These are phyloP conservation scores for Pythium graminicola DNA, from an alignment of 352 stramenopile genomes.

Conservation along the genomic window DNA sequence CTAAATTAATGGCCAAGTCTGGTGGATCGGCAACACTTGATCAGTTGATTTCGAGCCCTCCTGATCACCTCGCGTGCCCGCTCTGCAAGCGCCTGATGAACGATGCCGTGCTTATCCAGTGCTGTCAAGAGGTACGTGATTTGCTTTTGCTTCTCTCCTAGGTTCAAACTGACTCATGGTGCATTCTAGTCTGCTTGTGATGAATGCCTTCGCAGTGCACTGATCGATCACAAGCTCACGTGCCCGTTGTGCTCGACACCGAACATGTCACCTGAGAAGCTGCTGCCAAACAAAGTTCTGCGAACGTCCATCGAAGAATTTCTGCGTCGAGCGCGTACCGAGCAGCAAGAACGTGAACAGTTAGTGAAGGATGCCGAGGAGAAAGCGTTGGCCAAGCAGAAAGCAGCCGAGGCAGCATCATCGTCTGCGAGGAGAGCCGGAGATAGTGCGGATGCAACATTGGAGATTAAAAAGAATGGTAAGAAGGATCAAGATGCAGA, in stretches of 20 bases:
- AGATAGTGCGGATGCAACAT: slow-evolving; percentile 70
- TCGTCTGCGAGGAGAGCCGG: slow-evolving; percentile 44
- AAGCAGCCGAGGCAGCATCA: slow-evolving; percentile 51
- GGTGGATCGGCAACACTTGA: slow-evolving; percentile 85
- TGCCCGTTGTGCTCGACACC: slow-evolving; percentile 69
- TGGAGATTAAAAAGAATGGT: slow-evolving; percentile 78
- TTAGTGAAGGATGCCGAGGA: slow-evolving; percentile 81
- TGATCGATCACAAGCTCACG: slow-evolving; percentile 78
- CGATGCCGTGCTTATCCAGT: slow-evolving; percentile 83
- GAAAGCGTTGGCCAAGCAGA: slow-evolving; percentile 75
- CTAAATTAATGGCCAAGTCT: slow-evolving; percentile 87
- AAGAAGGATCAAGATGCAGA: slow-evolving; percentile 68
- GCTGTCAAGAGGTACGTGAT: slow-evolving; percentile 78
- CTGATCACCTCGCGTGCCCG: slow-evolving; percentile 84
- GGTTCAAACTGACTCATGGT: background rate
- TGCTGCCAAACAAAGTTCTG: slow-evolving; percentile 77
- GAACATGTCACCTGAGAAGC: slow-evolving; percentile 83
- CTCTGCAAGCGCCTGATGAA: slow-evolving; percentile 85
- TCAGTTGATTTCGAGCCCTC: slow-evolving; percentile 86
- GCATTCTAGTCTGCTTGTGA: slow-evolving; percentile 65
- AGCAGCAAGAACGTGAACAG: slow-evolving; percentile 81
- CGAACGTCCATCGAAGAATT: slow-evolving; percentile 83
- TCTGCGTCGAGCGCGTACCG: slow-evolving; percentile 59
- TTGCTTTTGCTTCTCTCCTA: slow-evolving; percentile 10
- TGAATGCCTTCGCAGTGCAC: slow-evolving; percentile 65